phyloP scores from a whole-genome alignment of 192 early-diverging fungal species.

The Thamnidium elegans region DNA sequence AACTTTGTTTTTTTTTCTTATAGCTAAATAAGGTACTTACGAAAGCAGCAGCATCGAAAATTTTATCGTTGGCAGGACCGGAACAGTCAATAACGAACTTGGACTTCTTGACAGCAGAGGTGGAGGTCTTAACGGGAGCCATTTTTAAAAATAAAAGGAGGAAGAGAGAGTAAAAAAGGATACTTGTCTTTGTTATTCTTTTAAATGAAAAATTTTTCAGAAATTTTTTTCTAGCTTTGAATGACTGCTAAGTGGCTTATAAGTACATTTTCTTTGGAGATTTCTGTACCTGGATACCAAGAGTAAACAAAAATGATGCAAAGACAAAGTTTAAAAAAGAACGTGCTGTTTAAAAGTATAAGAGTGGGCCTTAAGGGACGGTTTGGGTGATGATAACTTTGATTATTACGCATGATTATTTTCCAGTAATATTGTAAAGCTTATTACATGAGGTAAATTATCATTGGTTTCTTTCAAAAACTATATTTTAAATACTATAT shows the following conservation, averaged over 20 bases:
- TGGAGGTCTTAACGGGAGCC: conserved; percentile 28
- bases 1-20: neutral
- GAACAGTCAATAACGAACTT: conserved; percentile 95
- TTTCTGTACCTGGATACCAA: neutral
- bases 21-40: conserved; percentile 42
- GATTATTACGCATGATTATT: too few relatives aligned
- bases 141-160: conserved; percentile 20
- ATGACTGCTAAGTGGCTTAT: neutral
- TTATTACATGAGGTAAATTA: too few relatives aligned
- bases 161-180: too few relatives aligned
- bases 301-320: too few relatives aligned
- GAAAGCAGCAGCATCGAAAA: conserved; percentile 96
- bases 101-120: conserved; percentile 32
- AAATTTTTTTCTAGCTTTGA: neutral
- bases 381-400: too few relatives aligned
- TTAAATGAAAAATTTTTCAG: too few relatives aligned
- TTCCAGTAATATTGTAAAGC: too few relatives aligned
- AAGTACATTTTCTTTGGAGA: neutral
- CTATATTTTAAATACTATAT: neutral
- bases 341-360: too few relatives aligned
- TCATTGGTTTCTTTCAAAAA: too few relatives aligned
- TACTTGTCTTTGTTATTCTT: too few relatives aligned
- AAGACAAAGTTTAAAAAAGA: too few relatives aligned
- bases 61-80: conserved; percentile 88
- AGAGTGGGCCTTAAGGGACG: too few relatives aligned